Conservation (phyloP, 2,329 filamentous ascomycete genomes). For the Blumeria hordei region DNA sequence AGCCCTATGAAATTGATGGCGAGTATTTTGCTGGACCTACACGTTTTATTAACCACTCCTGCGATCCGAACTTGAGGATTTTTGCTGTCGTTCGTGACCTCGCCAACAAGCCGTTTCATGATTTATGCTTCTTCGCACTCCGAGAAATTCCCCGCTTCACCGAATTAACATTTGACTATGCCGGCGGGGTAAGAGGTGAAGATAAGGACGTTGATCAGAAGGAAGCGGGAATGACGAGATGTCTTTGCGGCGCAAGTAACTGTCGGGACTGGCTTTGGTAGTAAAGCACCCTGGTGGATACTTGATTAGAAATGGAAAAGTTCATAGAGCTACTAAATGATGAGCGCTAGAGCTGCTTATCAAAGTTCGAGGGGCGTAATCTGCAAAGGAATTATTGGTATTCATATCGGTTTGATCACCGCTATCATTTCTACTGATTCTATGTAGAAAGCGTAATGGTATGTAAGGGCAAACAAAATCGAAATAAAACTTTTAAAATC, state of each 20-base stretch:
- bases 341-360: too few species aligned
- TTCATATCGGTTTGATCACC: too few species aligned
- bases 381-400: too few species aligned
- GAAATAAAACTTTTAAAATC: too few species aligned
- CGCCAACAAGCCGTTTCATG: slow-evolving; percentile 49
- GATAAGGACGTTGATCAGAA: neutral
- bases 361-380: too few species aligned
- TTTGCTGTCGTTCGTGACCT: slow-evolving; percentile 61
- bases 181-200: slow-evolving; percentile 27
- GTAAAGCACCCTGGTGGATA: neutral
- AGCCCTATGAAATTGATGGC: slow-evolving; percentile 39
- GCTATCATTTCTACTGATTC: too few species aligned
- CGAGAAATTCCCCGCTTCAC: slow-evolving; percentile 37
- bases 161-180: slow-evolving; percentile 62
- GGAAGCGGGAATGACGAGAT: slow-evolving; percentile 21
- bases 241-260: slow-evolving; percentile 36
- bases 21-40: slow-evolving; percentile 58
- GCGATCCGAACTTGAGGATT: slow-evolving; percentile 54
- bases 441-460: too few species aligned
- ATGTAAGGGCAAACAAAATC: too few species aligned
- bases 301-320: too few species aligned
- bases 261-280: slow-evolving; percentile 50
- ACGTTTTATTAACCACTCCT: slow-evolving; percentile 65
- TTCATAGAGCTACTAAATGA: too few species aligned
- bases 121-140: slow-evolving; percentile 52